These are phyloP conservation scores for Phytophthora fragariae DNA, from an alignment of 352 stramenopile species.

Conservation along the genomic window DNA sequence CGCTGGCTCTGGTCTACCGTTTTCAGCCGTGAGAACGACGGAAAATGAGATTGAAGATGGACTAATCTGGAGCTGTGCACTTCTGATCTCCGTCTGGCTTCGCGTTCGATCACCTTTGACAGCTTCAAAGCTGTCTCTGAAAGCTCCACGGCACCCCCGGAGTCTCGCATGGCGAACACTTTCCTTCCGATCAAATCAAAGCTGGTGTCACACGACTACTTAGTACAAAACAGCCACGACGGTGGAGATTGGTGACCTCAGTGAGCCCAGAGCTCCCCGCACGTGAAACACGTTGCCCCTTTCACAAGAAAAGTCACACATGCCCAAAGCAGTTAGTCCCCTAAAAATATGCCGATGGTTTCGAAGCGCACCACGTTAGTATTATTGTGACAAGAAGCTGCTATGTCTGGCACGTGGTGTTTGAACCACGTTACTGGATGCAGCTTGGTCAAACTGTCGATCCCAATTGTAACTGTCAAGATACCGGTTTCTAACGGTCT, in stretches of 20 bases:
- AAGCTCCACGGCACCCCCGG: constrained; percentile 37
- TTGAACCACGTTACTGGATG: neutral
- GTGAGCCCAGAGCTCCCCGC: neutral
- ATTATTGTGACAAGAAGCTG: constrained; percentile 17
- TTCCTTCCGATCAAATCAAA: neutral
- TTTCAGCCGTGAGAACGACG: constrained; percentile 41
- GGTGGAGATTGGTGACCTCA: neutral
- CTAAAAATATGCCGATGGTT: constrained; percentile 43
- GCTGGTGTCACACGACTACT: neutral
- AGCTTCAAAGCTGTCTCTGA: constrained; percentile 70
- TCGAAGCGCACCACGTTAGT: constrained; percentile 5
- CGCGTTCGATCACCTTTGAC: constrained; percentile 71
- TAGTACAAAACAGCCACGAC: neutral
- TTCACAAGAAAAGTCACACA: constrained; percentile 24
- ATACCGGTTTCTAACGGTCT: no score
- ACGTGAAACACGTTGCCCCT: constrained; percentile 1
- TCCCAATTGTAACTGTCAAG: neutral
- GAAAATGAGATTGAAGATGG: constrained; percentile 43
- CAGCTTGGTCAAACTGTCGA: neutral
- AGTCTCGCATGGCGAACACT: constrained; percentile 17
- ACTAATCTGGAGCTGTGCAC: constrained; percentile 40
- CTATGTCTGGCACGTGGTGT: constrained; percentile 1
- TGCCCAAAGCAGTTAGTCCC: constrained; percentile 23
- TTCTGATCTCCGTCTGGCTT: constrained; percentile 55
- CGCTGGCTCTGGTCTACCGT: constrained; percentile 1